These are phyloP conservation scores for Bonia amplexicaulis DNA, from an alignment of 176 grass and related monocot genomes.

Conservation along the genomic window DNA sequence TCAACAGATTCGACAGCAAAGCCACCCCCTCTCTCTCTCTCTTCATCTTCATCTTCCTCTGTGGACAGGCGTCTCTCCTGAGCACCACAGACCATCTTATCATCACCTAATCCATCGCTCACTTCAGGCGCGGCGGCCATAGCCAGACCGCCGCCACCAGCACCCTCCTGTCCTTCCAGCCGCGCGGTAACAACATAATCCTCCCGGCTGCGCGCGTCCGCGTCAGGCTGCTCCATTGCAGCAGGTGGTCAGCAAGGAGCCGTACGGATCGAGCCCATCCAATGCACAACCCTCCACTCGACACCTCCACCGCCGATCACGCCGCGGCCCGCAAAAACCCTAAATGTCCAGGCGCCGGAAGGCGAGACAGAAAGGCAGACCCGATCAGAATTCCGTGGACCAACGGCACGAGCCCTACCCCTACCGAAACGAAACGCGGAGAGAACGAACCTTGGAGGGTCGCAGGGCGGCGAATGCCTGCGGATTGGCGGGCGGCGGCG, in stretches of 20 bases:
- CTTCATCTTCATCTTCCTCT: neutral
- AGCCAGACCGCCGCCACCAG: neutral
- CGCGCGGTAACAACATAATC: neutral
- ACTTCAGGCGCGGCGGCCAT: neutral
- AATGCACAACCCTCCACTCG: neutral
- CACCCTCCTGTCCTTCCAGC: neutral
- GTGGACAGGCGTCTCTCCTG: neutral
- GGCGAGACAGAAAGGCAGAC: neutral
- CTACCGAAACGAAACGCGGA: neutral
- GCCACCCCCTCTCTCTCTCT: neutral
- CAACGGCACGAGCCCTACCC: neutral
- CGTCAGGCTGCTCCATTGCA: constrained; percentile 30
- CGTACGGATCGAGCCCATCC: constrained; percentile 42
- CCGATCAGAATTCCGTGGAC: constrained; percentile 1
- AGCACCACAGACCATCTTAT: neutral
- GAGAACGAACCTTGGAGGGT: constrained; percentile 2
- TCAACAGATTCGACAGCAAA: neutral
- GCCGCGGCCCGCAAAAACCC: constrained; percentile 24
- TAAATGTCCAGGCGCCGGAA: constrained; percentile 20
- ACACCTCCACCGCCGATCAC: constrained; percentile 16
- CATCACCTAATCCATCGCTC: neutral
- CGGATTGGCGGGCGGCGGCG: neutral
- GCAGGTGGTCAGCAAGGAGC: constrained; percentile 25
- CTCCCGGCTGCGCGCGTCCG: neutral
- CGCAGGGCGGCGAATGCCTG: constrained; percentile 31